Conservation (phyloP, 768 basidiomycete genomes). For the Lactifluus hygrophoroides region DNA sequence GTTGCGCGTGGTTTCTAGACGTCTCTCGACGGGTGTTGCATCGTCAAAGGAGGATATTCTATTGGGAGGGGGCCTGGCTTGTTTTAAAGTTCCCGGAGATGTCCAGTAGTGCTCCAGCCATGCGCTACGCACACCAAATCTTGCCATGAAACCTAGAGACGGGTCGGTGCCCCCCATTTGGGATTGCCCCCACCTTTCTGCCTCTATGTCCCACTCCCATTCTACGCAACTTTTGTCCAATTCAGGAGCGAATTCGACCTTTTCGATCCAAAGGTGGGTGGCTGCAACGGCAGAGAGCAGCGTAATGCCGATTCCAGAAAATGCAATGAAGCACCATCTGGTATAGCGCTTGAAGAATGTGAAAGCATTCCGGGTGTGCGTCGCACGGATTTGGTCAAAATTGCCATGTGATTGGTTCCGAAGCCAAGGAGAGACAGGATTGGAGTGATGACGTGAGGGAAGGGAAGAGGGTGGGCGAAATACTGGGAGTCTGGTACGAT, state of each 20-base stretch:
- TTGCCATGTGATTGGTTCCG: not conserved
- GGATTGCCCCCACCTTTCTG: constrained; percentile 51
- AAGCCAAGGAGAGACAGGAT: constrained; percentile 9
- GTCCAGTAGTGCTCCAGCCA: constrained; percentile 68
- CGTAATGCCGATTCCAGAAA: constrained; percentile 37
- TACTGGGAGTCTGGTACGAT: not conserved
- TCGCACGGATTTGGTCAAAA: constrained; percentile 30
- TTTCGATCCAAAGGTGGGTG: constrained; percentile 58
- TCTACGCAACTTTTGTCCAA: constrained; percentile 42
- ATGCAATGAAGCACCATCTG: constrained; percentile 41
- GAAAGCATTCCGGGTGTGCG: constrained; percentile 33
- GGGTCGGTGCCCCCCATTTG: constrained; percentile 59
- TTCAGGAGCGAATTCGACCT: constrained; percentile 39
- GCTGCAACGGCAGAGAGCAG: constrained; percentile 44
- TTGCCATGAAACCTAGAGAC: constrained; percentile 49
- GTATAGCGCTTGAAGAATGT: constrained; percentile 38
- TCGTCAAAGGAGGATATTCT: not conserved
- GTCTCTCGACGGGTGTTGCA: constrained; percentile 36
- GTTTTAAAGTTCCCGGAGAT: constrained; percentile 13
- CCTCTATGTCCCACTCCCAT: constrained; percentile 64
- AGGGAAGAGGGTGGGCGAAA: not conserved
- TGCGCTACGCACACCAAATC: constrained; percentile 56
- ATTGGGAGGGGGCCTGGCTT: not conserved
- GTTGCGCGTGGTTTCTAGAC: constrained; percentile 43
- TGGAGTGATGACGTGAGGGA: not conserved